Evolutionary conservation across 306 rosid genomes (phyloP).

Genomic region (Prunus armeniaca): DNA sequence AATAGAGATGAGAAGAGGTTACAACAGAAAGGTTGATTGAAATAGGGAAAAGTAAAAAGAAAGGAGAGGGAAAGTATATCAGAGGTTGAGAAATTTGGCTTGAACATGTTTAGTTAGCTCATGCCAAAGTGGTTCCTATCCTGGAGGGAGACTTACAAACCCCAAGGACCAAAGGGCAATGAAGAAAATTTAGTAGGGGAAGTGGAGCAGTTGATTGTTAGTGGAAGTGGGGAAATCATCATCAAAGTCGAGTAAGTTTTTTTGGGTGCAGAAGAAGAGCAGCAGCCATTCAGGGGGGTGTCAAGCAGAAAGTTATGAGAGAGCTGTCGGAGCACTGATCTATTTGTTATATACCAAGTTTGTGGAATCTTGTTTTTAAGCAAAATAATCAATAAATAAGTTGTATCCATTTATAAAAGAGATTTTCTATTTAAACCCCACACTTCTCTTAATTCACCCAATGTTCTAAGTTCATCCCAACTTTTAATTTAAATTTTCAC

Average conservation of each 20-base stretch:
- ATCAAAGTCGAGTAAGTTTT: background rate
- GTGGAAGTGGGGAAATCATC: background rate
- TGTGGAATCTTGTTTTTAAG: background rate
- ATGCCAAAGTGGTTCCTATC: constrained; percentile 4
- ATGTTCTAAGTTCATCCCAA: too few relatives aligned
- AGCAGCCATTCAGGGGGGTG: background rate
- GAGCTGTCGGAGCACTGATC: background rate
- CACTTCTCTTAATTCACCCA: too few relatives aligned
- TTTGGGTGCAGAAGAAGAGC: background rate
- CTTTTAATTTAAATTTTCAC: too few relatives aligned
- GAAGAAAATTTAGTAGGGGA: background rate
- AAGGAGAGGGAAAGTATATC: background rate
- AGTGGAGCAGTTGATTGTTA: background rate
- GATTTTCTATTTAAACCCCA: too few relatives aligned
- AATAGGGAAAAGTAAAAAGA: too few relatives aligned
- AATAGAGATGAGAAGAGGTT: background rate
- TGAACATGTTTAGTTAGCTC: background rate
- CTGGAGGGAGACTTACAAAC: background rate
- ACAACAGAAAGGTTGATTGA: background rate
- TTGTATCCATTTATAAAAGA: background rate
- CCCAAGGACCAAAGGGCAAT: background rate
- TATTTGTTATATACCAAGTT: background rate
- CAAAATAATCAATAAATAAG: background rate
- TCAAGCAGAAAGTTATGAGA: background rate
- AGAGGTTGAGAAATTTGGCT: background rate